A percentile compares a stretch with the other conserved stretches of the same genome.
Conservation (phyloP, 1,284 basidiomycete species). For the Apiotrichum sp. region DNA sequence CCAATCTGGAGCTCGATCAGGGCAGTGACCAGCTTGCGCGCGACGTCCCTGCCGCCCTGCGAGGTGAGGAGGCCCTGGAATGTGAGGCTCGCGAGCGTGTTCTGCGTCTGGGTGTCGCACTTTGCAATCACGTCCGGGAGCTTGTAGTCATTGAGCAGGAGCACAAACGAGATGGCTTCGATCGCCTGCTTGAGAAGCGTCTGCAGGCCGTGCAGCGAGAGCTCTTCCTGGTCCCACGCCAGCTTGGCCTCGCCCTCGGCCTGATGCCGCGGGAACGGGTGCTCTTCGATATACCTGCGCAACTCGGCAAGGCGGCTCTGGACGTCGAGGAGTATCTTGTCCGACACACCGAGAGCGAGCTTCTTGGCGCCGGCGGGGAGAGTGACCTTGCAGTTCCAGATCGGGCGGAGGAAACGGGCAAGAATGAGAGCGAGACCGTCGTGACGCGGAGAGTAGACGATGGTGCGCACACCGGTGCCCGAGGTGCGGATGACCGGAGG, state of each 20-base stretch:
- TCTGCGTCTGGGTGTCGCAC: constrained; percentile 54
- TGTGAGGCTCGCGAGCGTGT: constrained; percentile 61
- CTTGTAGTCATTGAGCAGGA: constrained; percentile 85
- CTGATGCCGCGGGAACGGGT: constrained; percentile 38
- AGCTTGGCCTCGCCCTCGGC: constrained; percentile 39
- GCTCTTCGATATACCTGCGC: constrained; percentile 59
- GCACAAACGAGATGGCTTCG: constrained; percentile 86
- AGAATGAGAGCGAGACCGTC: constrained; percentile 86
- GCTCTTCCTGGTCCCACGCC: constrained; percentile 44
- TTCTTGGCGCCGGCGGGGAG: constrained; percentile 15
- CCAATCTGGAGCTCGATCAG: constrained; percentile 97
- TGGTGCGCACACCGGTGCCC: constrained; percentile 23
- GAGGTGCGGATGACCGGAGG: constrained; percentile 26
- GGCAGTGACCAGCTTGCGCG: constrained; percentile 83
- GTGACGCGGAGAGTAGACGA: constrained; percentile 77
- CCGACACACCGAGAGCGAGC: constrained; percentile 49
- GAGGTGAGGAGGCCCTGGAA: constrained; percentile 80
- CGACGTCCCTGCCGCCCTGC: constrained; percentile 72
- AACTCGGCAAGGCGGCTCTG: constrained; percentile 74
- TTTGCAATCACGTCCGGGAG: constrained; percentile 68
- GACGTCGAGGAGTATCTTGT: constrained; percentile 58
- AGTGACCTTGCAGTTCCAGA: constrained; percentile 80
- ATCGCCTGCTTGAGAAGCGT: constrained; percentile 72
- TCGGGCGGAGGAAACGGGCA: constrained; percentile 71
- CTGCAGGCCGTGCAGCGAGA: constrained; percentile 33